Conservation (phyloP, 345 rosid species). For the Corchorus capsularis region DNA sequence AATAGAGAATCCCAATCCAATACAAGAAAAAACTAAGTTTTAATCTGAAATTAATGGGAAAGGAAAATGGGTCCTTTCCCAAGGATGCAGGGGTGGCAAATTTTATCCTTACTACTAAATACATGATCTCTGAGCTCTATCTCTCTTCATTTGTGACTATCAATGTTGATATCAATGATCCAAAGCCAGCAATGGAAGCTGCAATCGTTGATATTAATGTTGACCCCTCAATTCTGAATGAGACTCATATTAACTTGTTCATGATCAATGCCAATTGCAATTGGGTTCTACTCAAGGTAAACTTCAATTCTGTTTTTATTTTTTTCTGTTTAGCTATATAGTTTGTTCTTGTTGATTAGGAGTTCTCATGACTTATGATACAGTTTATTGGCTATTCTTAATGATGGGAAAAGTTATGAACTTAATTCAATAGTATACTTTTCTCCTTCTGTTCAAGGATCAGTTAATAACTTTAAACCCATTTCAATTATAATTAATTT, state of each 20-base stretch:
- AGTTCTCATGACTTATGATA: not conserved
- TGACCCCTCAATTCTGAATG: slow-evolving; percentile 51
- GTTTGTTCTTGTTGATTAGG: not conserved
- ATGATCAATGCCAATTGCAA: slow-evolving; percentile 56
- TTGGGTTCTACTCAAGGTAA: slow-evolving; percentile 71
- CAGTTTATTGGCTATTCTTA: not conserved
- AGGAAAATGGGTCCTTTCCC: not conserved
- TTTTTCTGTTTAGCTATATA: not conserved
- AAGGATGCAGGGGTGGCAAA: no score
- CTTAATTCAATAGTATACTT: not conserved
- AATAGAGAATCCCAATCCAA: not conserved
- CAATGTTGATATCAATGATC: no score
- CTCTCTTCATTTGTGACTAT: not conserved
- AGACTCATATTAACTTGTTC: slow-evolving; percentile 46
- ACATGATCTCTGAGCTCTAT: no score
- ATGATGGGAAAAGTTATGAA: slow-evolving; percentile 4
- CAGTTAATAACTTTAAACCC: not conserved
- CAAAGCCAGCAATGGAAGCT: slow-evolving; percentile 67
- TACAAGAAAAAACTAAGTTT: not conserved
- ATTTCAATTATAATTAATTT: not conserved
- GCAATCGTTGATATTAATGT: slow-evolving; percentile 66
- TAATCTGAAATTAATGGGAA: not conserved
- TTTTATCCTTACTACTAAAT: no score
- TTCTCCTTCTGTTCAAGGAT: not conserved
- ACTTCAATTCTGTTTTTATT: not conserved